Conservation (phyloP, 2,329 filamentous ascomycete genomes). For the Xylariales sp. region DNA sequence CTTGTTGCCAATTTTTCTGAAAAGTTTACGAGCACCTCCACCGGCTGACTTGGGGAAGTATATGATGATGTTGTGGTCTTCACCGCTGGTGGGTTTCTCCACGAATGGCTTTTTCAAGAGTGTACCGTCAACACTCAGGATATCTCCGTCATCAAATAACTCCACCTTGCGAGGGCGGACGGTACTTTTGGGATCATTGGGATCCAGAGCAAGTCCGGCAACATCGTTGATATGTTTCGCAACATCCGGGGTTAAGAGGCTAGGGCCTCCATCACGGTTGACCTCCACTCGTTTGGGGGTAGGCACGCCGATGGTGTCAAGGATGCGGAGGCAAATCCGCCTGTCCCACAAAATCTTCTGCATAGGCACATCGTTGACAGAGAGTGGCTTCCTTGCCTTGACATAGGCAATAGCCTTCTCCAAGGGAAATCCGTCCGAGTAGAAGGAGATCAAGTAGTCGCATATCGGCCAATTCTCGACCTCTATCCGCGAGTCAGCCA, state of each 20-base stretch:
- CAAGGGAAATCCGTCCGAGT: constrained; percentile 93
- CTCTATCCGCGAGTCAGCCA: constrained; percentile 31
- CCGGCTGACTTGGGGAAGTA: constrained; percentile 87
- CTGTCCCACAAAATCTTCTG: constrained; percentile 97
- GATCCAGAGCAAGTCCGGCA: constrained; percentile 71
- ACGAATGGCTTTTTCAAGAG: constrained; percentile 89
- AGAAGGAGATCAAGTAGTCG: constrained; percentile 97
- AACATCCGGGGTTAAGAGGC: constrained; percentile 71
- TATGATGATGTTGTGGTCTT: constrained; percentile 98
- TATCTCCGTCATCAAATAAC: constrained; percentile 85
- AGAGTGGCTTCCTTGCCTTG: constrained; percentile 88
- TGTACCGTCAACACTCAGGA: constrained; percentile 79
- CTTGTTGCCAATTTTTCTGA: constrained; percentile 98
- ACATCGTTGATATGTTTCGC: constrained; percentile 74
- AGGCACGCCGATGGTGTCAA: constrained; percentile 85
- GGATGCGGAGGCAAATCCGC: constrained; percentile 77
- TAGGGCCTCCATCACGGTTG: constrained; percentile 86
- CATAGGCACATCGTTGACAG: constrained; percentile 96
- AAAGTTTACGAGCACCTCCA: constrained; percentile 85
- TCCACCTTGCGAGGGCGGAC: constrained; percentile 63
- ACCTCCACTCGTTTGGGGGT: constrained; percentile 88
- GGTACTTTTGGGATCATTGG: constrained; percentile 59
- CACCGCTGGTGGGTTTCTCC: constrained; percentile 95
- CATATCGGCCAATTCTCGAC: constrained; percentile 36
- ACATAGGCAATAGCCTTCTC: constrained; percentile 97